Base-by-base conservation (phyloP, 1,139 yeast species). In the Pichia sp. region DNA sequence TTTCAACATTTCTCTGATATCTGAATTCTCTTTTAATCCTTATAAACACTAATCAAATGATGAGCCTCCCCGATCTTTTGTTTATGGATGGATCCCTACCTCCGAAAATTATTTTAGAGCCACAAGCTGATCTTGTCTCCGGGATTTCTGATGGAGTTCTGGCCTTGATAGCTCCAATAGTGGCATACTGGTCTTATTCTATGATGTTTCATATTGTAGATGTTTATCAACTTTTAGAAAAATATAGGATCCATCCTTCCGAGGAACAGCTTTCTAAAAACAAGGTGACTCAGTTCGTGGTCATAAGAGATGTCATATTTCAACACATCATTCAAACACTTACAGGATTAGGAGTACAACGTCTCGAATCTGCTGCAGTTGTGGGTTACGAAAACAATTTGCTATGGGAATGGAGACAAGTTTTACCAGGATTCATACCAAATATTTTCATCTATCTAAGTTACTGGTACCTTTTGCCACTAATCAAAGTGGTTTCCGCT, bases 191-290 rank as follows among this genome's bases (percentile, higher is more conserved):
- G 97, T 45, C 67, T 1, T 79, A 81, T 57, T 83, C 95, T 5
- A 59, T 75, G 34, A 64, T 85, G 48, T 92, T 86, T 72, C 88
- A 85, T 60, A 50, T 83, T 9, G 67, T 90, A 41, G 97, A 90
- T 60, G 74, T 73, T 39, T 77, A 74, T 54, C 76, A 86, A 59
- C 66, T 86, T 54, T 86, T 92, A 37, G 95, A 85, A 56, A 69
- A 75, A 61, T 87, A 85, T 65, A 72, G 97, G 52, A 86, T 92
- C 45, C 98, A 92, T 62, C 92, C 97, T 26, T 80, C 90, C 40
- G 94, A 83, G 55, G 97, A 90, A 61, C 87, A 87, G 47, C 60
- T 71, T 40, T 62, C 75, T 44, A 74, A 94, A 54, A 92, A 92
- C 64, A 85, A 79, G 60, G 96, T 87, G 11, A 63, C 85, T 0